These are phyloP conservation scores for Dorcoceras hygrometricum DNA, from an alignment of 257 asterid genomes.

Conservation along the genomic window DNA sequence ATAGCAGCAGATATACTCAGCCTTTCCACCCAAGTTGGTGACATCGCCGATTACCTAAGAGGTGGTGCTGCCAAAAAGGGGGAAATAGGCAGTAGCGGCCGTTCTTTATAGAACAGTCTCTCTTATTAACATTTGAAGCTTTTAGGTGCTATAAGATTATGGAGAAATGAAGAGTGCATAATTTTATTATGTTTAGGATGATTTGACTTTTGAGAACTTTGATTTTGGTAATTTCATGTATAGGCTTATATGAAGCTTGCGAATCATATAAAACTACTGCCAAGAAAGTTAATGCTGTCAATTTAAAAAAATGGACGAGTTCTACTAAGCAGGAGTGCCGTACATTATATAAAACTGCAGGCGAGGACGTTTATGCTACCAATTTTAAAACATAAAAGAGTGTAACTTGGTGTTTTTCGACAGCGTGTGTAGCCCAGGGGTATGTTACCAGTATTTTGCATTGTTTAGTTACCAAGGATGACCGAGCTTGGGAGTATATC, in stretches of 20 bases:
- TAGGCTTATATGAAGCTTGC: background rate
- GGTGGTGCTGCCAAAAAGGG: too few species aligned
- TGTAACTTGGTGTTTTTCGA: background rate
- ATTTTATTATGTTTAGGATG: background rate
- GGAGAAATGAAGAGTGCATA: background rate
- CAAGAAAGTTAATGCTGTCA: background rate
- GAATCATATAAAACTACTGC: background rate
- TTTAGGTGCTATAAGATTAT: background rate
- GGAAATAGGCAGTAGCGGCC: too few species aligned
- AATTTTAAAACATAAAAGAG: background rate
- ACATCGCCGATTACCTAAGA: too few species aligned
- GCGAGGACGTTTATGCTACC: background rate
- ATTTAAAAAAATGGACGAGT: background rate
- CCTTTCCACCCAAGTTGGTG: too few species aligned
- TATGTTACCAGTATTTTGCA: background rate
- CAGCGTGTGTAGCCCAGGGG: background rate
- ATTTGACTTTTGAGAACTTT: background rate
- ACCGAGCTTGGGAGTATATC: background rate
- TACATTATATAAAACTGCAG: background rate
- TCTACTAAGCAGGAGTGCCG: background rate
- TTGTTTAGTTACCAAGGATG: background rate
- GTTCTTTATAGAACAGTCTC: background rate
- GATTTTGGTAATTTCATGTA: background rate
- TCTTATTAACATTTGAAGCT: too few species aligned
- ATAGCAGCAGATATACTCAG: too few species aligned